phyloP scores from a whole-genome alignment of 345 rosid species.

The Moringa oleifera region DNA sequence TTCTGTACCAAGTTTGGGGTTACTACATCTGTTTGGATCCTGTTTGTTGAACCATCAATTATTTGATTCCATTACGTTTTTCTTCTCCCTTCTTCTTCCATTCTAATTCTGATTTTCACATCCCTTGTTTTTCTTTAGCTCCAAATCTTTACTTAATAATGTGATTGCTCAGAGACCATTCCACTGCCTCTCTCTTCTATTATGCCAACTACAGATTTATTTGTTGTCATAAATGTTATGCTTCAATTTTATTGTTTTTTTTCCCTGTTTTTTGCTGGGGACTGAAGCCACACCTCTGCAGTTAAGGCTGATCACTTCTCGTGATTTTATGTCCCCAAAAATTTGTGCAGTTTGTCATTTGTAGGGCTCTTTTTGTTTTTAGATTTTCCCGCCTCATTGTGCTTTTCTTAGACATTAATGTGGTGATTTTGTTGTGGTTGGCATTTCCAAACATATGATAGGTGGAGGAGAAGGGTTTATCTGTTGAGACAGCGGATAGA shows the following conservation, averaged over 20 bases:
- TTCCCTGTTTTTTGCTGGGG: neutral
- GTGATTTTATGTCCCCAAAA: neutral
- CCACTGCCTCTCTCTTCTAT: neutral
- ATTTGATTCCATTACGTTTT: no score
- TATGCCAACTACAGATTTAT: neutral
- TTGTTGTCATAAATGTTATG: neutral
- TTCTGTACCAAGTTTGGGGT: no score
- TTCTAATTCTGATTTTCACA: no score
- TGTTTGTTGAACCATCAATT: no score
- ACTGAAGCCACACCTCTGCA: neutral
- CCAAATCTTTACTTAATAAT: no score
- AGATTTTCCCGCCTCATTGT: neutral
- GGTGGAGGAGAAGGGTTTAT: conserved; percentile 90
- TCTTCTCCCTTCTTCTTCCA: no score
- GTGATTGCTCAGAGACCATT: no score
- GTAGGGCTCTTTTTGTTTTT: neutral
- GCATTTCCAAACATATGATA: conserved; percentile 14
- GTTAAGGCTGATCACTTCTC: neutral
- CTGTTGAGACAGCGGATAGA: conserved; percentile 60
- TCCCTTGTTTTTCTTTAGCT: no score
- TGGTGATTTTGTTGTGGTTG: conserved; percentile 4
- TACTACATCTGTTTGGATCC: no score
- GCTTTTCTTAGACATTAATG: no score
- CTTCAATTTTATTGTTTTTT: no score
- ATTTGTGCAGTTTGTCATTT: neutral